These are phyloP conservation scores for Lichina pygmaea DNA, from an alignment of 495 filamentous ascomycete species.

Conservation along the genomic window DNA sequence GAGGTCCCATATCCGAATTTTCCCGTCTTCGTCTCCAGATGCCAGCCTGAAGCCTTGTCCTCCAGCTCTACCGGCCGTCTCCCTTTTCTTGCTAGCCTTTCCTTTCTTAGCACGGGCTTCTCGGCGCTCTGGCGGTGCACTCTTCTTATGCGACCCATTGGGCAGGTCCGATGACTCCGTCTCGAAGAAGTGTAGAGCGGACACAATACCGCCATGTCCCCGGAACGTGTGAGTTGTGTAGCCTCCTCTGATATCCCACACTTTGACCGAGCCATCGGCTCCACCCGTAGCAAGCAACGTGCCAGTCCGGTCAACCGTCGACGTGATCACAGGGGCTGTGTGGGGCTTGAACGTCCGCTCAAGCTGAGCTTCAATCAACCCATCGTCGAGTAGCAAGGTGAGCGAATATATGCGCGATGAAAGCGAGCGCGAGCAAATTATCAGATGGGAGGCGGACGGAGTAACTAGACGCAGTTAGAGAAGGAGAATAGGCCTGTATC, in stretches of 20 bases:
- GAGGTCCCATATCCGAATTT: constrained; percentile 74
- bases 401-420: constrained; percentile 81
- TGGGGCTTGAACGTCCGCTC: constrained; percentile 74
- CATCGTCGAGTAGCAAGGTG: constrained; percentile 23
- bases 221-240: constrained; percentile 88
- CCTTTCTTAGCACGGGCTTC: constrained; percentile 3
- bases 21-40: constrained; percentile 79
- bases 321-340: constrained; percentile 58
- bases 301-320: constrained; percentile 58
- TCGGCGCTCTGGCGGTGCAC: constrained; percentile 11
- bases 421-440: constrained; percentile 76
- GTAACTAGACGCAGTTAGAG: constrained; percentile 28
- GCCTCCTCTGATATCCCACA: constrained; percentile 84
- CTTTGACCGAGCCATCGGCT: constrained; percentile 77
- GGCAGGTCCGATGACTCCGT: constrained; percentile 18
- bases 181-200: constrained; percentile 79
- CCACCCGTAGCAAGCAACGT: constrained; percentile 78
- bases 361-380: constrained; percentile 32
- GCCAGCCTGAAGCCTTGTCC: constrained; percentile 48
- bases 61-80: constrained; percentile 13
- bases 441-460: constrained; percentile 60
- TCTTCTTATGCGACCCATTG: constrained; percentile 16
- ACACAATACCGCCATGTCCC: constrained; percentile 72
- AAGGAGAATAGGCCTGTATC: too few species aligned
- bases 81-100: constrained; percentile 16